Evolutionary conservation across 177 flowering plant species (phyloP).

Genomic region (Telopea speciosissima): DNA sequence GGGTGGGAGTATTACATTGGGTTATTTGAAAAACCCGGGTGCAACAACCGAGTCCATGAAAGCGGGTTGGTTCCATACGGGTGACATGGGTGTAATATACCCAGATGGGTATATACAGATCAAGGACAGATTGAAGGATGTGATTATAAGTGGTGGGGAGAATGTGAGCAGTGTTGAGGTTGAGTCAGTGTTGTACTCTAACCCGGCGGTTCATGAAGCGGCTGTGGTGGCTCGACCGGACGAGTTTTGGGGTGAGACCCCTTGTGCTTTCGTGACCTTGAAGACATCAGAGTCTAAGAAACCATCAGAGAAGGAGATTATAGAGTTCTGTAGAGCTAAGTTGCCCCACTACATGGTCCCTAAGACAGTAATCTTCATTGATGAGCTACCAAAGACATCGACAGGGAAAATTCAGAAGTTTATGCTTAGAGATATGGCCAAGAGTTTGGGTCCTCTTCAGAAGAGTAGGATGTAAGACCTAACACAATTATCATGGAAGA

Average conservation of each 20-base stretch:
- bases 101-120: constrained; percentile 35
- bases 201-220: constrained; percentile 28
- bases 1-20: constrained; percentile 29
- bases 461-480: constrained; percentile 13
- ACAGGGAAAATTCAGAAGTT: constrained; percentile 32
- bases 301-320: constrained; percentile 19
- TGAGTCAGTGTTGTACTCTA: constrained; percentile 29
- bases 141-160: constrained; percentile 34
- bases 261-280: constrained; percentile 32
- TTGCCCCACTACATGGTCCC: constrained; percentile 37
- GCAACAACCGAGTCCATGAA: constrained; percentile 17
- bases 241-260: constrained; percentile 35
- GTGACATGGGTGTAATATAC: constrained; percentile 36
- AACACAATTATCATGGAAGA: too few relatives aligned
- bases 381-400: constrained; percentile 29
- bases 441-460: constrained; percentile 11
- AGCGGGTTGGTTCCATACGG: constrained; percentile 32
- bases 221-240: constrained; percentile 28
- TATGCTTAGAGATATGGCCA: constrained; percentile 31
- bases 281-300: constrained; percentile 4
- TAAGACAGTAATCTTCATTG: constrained; percentile 21
- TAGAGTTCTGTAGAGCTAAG: constrained; percentile 19
- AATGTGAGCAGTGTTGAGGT: constrained; percentile 34
- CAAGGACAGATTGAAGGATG: constrained; percentile 32
- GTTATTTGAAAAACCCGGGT: constrained; percentile 15